Conservation (phyloP, 495 filamentous ascomycete species). For the Thozetella sp. region DNA sequence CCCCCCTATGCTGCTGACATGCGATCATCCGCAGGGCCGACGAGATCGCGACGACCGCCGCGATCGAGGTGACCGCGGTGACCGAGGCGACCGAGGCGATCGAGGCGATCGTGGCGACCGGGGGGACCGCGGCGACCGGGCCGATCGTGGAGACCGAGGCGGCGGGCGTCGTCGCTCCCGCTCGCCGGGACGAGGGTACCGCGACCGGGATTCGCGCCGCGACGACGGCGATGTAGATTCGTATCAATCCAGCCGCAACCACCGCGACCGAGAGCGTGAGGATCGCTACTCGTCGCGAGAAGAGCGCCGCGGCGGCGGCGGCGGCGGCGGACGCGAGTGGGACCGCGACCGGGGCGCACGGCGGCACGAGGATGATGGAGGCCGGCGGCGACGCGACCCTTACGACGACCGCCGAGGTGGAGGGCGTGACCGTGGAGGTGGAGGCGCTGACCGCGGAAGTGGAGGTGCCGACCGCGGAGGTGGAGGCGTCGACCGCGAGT, state of each 20-base stretch:
- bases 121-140: conserved; percentile 39
- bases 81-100: conserved; percentile 44
- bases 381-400: conserved; percentile 53
- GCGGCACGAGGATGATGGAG: conserved; percentile 69
- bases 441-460: conserved; percentile 23
- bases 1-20: too few species aligned
- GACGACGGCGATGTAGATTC: conserved; percentile 77
- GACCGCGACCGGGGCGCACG: conserved; percentile 69
- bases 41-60: conserved; percentile 31
- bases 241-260: conserved; percentile 88
- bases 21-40: conserved; percentile 1
- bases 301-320: conserved; percentile 30
- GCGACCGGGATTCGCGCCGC: conserved; percentile 54
- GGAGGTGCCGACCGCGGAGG: conserved; percentile 30
- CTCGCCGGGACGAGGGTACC: conserved; percentile 64
- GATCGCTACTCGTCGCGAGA: conserved; percentile 78
- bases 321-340: conserved; percentile 65
- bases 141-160: conserved; percentile 54
- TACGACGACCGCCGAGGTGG: conserved; percentile 51
- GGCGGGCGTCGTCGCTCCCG: conserved; percentile 72
- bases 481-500: conserved; percentile 48
- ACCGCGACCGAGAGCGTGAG: conserved; percentile 88
- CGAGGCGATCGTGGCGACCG: conserved; percentile 48
- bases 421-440: conserved; percentile 35
- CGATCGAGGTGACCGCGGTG: conserved; percentile 50